Base-by-base conservation (phyloP, 768 basidiomycete species). In the Lactarius sanguifluus region DNA sequence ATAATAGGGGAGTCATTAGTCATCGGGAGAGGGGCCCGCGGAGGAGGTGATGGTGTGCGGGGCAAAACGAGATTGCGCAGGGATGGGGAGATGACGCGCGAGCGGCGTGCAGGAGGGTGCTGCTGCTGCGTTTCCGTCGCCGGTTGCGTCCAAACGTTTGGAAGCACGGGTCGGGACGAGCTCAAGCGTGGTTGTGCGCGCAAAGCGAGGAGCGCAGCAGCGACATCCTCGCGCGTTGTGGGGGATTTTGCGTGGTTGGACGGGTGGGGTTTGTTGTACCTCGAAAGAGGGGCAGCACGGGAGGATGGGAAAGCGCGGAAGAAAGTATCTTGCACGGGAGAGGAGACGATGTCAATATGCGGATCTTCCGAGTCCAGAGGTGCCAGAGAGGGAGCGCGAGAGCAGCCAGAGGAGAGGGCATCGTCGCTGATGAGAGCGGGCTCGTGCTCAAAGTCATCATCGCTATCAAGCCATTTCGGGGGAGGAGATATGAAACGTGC, bases 391-490 rank as follows among this genome's bases (percentile, higher is more conserved):
- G 70, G 68, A 8, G 70, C 62, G 15, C 65, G 65, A 61, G 69
- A 61, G 32, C 59, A 61, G 16, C 57, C 32, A 1, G 67, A 69
- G 1, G 68, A 61, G 59, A 69, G 34, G 32, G 68, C 70, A 43
- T 69, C 70, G 15, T 69, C 68, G 57, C 70, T 71, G 18, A 45
- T 69, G 25, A 69, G 61, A 23, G 70, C 69, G 8, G 68, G 70
- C 45, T 66, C 70, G 15, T 57, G 64, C 40, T 71, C 68, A 10
- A 67, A 54, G 28, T 68, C 68, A 61, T 69, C 70, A 20, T 69
- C 68, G 40, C 60, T 68, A 55, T 63, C 59, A n/a, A 64, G 63
- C 61, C 69, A 63, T 58, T 62, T 68, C 41, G 55, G 32, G 8
- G 30, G 64, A 23, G 66, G 58, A 54, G 61, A 60, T n/a, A 55